These are phyloP conservation scores for Xerocomellus intermedius DNA, from an alignment of 768 basidiomycete species.

Conservation along the genomic window DNA sequence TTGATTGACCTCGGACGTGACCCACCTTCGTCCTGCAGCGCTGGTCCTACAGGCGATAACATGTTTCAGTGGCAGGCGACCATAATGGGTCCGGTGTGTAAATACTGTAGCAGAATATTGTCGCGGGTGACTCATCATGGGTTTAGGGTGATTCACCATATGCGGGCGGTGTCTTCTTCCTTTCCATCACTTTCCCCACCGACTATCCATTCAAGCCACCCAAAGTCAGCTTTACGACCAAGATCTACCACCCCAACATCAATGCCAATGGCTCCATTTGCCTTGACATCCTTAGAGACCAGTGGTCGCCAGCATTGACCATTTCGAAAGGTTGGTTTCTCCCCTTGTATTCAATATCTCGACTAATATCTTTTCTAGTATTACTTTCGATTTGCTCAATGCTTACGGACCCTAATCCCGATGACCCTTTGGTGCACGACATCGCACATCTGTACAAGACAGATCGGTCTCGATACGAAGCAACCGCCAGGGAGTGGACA, in stretches of 20 bases:
- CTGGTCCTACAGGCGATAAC: constrained; percentile 96
- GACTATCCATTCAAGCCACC: constrained; percentile 99
- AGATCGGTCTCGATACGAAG: constrained; percentile 94
- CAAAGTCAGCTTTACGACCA: constrained; percentile 99
- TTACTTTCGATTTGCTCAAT: constrained; percentile 98
- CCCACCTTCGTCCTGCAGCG: constrained; percentile 99
- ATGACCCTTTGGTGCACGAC: constrained; percentile 97
- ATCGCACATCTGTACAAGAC: constrained; percentile 99
- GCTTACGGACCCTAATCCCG: constrained; percentile 99
- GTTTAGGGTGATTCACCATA: constrained; percentile 93
- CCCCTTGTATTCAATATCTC: background rate
- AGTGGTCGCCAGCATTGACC: constrained; percentile 98
- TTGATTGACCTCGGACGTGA: constrained; percentile 98
- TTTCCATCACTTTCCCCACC: constrained; percentile 89
- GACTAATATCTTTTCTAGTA: constrained; percentile 46
- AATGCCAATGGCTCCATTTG: constrained; percentile 99
- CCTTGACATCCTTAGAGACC: constrained; percentile 96
- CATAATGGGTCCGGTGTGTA: constrained; percentile 96
- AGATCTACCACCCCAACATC: constrained; percentile 99
- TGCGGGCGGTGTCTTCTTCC: constrained; percentile 98
- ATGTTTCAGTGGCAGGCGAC: constrained; percentile 99
- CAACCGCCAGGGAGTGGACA: constrained; percentile 98
- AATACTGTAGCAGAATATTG: background rate
- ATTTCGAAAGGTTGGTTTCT: constrained; percentile 89
- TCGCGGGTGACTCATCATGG: constrained; percentile 24